phyloP scores from a whole-genome alignment of 176 grass and related monocot genomes.

The Melocanna baccifera region DNA sequence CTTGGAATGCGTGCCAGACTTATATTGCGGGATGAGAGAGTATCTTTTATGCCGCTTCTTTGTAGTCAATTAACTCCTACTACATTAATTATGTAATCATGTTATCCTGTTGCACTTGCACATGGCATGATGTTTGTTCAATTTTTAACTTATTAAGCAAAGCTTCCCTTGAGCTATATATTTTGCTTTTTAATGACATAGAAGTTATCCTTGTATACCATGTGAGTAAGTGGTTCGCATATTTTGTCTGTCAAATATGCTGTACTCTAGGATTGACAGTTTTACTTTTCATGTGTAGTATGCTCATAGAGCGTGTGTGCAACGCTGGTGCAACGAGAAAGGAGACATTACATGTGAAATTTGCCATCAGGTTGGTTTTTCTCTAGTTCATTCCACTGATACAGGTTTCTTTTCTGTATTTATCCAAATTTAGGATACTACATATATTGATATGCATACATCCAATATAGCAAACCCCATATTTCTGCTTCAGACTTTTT shows the following conservation, averaged over 20 bases:
- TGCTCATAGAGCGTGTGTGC: slow-evolving; percentile 94
- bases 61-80: not conserved
- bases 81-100: slow-evolving; percentile 10
- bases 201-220: not conserved
- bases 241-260: not conserved
- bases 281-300: slow-evolving; percentile 59
- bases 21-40: too few species aligned
- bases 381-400: not conserved
- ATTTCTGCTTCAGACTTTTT: not conserved
- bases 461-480: not conserved
- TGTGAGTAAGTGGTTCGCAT: not conserved
- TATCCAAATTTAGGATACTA: not conserved
- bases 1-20: too few species aligned
- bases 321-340: slow-evolving; percentile 98
- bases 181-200: not conserved
- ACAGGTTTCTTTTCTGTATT: slow-evolving; percentile 7
- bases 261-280: not conserved
- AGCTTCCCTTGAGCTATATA: not conserved
- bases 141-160: not conserved
- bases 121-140: not conserved
- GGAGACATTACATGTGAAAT: slow-evolving; percentile 96
- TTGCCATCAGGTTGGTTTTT: slow-evolving; percentile 72
- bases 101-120: not conserved
- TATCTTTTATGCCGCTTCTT: not conserved
- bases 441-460: not conserved